Evolutionary conservation across 2,329 filamentous ascomycete genomes (phyloP).

Genomic region (Salinomyces thailandicus): DNA sequence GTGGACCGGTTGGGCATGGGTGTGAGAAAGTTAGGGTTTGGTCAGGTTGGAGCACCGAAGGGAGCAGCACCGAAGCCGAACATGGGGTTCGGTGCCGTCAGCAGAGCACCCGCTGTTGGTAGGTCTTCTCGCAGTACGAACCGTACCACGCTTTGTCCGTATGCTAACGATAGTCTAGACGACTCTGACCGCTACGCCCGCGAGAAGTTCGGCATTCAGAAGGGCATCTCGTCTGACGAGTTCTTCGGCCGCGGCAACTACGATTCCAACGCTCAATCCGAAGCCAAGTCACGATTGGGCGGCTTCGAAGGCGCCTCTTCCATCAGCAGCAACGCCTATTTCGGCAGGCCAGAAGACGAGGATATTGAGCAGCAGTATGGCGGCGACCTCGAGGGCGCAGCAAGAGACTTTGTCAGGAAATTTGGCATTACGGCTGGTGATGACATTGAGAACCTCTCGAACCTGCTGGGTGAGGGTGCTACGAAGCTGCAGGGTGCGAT

Average conservation of each 20-base stretch:
- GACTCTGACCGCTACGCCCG: slow-evolving; percentile 77
- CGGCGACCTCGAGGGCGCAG: slow-evolving; percentile 75
- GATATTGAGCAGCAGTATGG: slow-evolving; percentile 43
- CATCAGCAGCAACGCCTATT: slow-evolving; percentile 96
- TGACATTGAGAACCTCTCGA: slow-evolving; percentile 82
- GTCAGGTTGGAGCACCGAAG: slow-evolving; percentile 56
- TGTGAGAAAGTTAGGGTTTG: slow-evolving; percentile 73
- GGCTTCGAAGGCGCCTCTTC: slow-evolving; percentile 85
- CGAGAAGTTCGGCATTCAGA: slow-evolving; percentile 81
- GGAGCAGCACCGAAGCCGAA: slow-evolving; percentile 49
- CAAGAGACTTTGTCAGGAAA: slow-evolving; percentile 89
- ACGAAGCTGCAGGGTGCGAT: slow-evolving; percentile 62
- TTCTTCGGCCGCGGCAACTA: slow-evolving; percentile 89
- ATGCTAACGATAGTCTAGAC: slow-evolving; percentile 28
- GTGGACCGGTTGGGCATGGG: slow-evolving; percentile 87
- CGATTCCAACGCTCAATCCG: slow-evolving; percentile 67
- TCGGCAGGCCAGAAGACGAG: slow-evolving; percentile 72
- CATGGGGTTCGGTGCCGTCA: slow-evolving; percentile 63
- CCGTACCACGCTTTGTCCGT: slow-evolving; percentile 13
- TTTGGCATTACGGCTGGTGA: slow-evolving; percentile 94
- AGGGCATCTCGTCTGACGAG: slow-evolving; percentile 94
- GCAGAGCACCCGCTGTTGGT: slow-evolving; percentile 59
- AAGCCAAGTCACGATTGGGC: slow-evolving; percentile 78
- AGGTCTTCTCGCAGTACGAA: slow-evolving; percentile 14
- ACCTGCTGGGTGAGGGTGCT: slow-evolving; percentile 75